Evolutionary conservation across 768 basidiomycete genomes (phyloP).

Genomic region (Hydnum rufescens): DNA sequence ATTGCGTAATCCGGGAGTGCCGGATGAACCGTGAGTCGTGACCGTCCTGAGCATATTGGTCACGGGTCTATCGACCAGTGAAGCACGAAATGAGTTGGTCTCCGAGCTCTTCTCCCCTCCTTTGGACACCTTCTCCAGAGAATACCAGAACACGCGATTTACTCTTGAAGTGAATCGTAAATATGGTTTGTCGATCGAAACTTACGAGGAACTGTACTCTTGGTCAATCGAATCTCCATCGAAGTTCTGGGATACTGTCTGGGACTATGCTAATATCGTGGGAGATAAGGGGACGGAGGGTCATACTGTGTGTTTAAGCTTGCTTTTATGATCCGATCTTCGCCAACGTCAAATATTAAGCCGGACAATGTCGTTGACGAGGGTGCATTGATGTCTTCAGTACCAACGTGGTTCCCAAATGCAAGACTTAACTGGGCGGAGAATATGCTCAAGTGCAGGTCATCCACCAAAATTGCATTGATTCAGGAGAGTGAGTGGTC

Average conservation of each 20-base stretch:
- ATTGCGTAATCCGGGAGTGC: too few relatives aligned
- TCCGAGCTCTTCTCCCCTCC: too few relatives aligned
- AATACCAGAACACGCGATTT: not conserved
- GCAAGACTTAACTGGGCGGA: conserved; percentile 63
- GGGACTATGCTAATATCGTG: conserved; percentile 44
- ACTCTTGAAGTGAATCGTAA: conserved; percentile 25
- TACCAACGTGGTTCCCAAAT: conserved; percentile 52
- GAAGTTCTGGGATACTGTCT: conserved; percentile 52
- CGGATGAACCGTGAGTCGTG: too few relatives aligned
- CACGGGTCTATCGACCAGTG: too few relatives aligned
- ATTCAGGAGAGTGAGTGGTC: conserved; percentile 43
- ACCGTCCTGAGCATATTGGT: too few relatives aligned
- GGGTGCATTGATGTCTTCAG: conserved; percentile 30
- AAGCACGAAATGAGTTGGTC: too few relatives aligned
- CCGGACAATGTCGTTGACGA: conserved; percentile 26
- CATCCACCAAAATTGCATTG: conserved; percentile 38
- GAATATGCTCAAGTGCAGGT: conserved; percentile 49
- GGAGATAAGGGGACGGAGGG: conserved; percentile 35
- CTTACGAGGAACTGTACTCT: conserved; percentile 45
- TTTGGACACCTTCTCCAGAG: not conserved
- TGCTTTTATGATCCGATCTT: not conserved
- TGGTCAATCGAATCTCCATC: conserved; percentile 32
- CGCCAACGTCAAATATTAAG: not conserved
- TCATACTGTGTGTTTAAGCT: not conserved
- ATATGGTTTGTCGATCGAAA: conserved; percentile 25